These are phyloP conservation scores for Allodekkera sacchari DNA, from an alignment of 805 yeast species.

Conservation along the genomic window DNA sequence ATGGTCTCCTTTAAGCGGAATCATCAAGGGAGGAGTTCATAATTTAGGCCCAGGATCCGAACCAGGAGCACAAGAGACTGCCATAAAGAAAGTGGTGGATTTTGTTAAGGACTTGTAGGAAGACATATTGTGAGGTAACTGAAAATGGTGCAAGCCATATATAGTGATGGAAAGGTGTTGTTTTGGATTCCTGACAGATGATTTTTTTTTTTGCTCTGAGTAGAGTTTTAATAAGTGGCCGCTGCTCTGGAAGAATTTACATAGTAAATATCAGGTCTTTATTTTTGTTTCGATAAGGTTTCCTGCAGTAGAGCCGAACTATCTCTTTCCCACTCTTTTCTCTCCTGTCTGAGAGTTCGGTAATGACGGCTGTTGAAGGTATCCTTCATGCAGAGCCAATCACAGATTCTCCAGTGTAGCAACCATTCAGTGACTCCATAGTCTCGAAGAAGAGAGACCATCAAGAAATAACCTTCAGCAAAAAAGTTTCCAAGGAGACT, in stretches of 20 bases:
- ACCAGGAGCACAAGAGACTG: conserved; percentile 7
- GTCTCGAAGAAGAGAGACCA: conserved; percentile 49
- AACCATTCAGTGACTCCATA: conserved; percentile 62
- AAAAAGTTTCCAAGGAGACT: conserved; percentile 48
- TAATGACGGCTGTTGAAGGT: conserved; percentile 27
- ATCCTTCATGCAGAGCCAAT: conserved; percentile 50
- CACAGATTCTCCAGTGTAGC: conserved; percentile 47
- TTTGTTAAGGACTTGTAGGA: conserved; percentile 9
- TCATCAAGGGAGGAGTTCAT: conserved; percentile 54
- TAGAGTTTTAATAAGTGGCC: too few species aligned
- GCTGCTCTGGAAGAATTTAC: too few species aligned
- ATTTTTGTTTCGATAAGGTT: neutral
- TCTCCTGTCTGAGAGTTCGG: conserved; percentile 14
- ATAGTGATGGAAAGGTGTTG: too few species aligned
- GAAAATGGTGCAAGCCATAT: too few species aligned
- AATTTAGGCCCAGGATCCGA: conserved; percentile 37
- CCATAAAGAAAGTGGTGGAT: conserved; percentile 8
- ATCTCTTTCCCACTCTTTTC: conserved; percentile 18
- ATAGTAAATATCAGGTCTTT: too few species aligned
- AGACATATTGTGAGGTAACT: too few species aligned
- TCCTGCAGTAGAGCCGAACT: too few species aligned
- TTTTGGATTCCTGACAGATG: too few species aligned
- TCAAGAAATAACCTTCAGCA: conserved; percentile 51
- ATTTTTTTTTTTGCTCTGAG: too few species aligned
- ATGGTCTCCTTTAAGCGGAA: conserved; percentile 49